Evolutionary conservation across 192 early-diverging fungal genomes (phyloP), one percentile per base, ranked within the genome.

Genomic region (Rhizophlyctis rosea): DNA sequence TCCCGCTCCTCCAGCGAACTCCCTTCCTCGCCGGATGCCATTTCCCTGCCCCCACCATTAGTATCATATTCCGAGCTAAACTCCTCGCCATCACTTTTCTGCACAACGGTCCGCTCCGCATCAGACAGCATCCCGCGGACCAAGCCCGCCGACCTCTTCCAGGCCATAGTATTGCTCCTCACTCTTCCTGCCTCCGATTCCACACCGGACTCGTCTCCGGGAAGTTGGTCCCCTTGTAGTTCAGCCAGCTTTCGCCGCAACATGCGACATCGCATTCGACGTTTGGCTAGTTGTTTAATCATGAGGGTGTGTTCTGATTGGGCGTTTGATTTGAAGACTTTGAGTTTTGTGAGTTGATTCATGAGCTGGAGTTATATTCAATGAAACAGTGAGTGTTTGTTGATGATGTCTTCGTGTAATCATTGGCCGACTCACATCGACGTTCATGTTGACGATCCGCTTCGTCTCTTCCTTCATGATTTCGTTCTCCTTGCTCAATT

Each of bases 261-360:
- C n/a, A 54, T 47, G 7, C 63, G 34, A 32, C 52, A 57, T 48
- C 58, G 65, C 4, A 77, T 62, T 3, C 60, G 34, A 4, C 70
- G 58, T 24, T 64, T 29, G 2, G 75, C 75, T 32, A 70, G 61
- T 54, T 77, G 67, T 5, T 62, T 23, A 24, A 77, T 35, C 55
- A 77, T 34, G 7, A 77, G 31, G 3, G 5, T 24, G 27, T 70
- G 56, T 36, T 77, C 75, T 3, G 64, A 56, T 21, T 52, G 50
- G 21, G 57, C 61, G 14, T 24, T 60, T 2, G 63, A 66, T 18
- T 57, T 61, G 47, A 49, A 57, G 5, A 69, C 31, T 3, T 64
- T 57, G n/a, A 77, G 57, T 0, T 64, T 34, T 23, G 60, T 32
- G 24, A 70, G 36, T 64, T 72, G 59, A 24, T 23, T 32, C 34